Evolutionary conservation across 2,329 filamentous ascomycete genomes (phyloP), one percentile per base, ranked within the genome.

Genomic region (Fusarium euwallaceae): DNA sequence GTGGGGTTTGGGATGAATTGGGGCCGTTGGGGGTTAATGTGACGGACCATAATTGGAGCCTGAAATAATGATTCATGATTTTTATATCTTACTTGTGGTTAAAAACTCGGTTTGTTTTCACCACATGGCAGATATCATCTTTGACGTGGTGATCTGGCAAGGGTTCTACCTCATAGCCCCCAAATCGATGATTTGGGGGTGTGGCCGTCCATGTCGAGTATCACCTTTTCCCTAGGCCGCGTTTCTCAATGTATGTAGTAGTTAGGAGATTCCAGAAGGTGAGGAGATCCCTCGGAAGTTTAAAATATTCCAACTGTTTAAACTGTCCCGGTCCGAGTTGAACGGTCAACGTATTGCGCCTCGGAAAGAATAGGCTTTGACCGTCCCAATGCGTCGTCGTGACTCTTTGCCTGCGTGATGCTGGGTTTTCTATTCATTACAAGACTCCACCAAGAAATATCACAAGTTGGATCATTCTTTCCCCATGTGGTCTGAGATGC

Each of bases 121-220:
- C 12, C n/a, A 1, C 7, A 7, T 7, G 24, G 16, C 6, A 17
- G 2, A 12, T 2, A 11, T 51, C 0, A 29, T 4, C 5, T 2
- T 7, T 10, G 16, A 2, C 17, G 24, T 29, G 24, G 45, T 51
- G 45, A 27, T 27, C 2, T 27, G 22, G 8, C 12, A 27, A 6
- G 7, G 14, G 17, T 9, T 16, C 12, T 48, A 17, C 22, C 3
- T 3, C 14, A 5, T 48, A 1, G 7, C 43, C 43, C 43, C 43
- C 22, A 51, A 51, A 16, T 51, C 45, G 5, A 27, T 17, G 45
- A 4, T 51, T 51, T 51, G 45, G 45, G 45, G 45, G 45, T 4
- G 7, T 24, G 20, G 22, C 8, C 43, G 6, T 24, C 20, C 20
- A 45, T 24, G 20, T 22, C 14, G 20, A 24, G 22, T 2, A 24